Percentiles rank a stretch among this genome's conserved stretches.
Evolutionary conservation across 2,329 filamentous ascomycete genomes (phyloP).

Genomic region (Paecilomyces sp.): DNA sequence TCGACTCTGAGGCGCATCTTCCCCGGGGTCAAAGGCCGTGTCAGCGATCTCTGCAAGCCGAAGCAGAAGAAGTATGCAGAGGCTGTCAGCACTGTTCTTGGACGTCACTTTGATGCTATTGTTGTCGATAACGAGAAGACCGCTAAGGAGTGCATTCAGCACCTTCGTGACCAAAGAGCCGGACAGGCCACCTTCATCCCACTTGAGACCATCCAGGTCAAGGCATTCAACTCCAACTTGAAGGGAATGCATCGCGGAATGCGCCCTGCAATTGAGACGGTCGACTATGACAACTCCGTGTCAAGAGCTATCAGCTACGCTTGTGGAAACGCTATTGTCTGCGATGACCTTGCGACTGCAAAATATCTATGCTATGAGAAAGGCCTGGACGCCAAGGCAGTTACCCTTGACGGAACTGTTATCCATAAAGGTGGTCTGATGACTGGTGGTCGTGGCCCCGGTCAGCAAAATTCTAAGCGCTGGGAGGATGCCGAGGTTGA

Average conservation of each 20-base stretch:
- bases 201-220: conserved; percentile 94
- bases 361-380: conserved; percentile 84
- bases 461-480: conserved; percentile 66
- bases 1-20: conserved; percentile 82
- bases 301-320: conserved; percentile 92
- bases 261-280: conserved; percentile 87
- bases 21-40: conserved; percentile 81
- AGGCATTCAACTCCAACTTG: conserved; percentile 78
- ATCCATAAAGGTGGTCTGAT: conserved; percentile 96
- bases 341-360: conserved; percentile 77
- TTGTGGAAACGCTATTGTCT: conserved; percentile 91
- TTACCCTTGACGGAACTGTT: conserved; percentile 89
- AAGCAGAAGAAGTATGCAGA: conserved; percentile 97
- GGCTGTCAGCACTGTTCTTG: conserved; percentile 85
- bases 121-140: conserved; percentile 94
- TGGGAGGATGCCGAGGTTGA: conserved; percentile 90
- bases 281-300: conserved; percentile 82
- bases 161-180: conserved; percentile 82
- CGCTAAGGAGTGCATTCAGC: conserved; percentile 87
- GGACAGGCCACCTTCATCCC: conserved; percentile 91
- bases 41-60: conserved; percentile 87
- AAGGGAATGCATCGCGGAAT: conserved; percentile 80
- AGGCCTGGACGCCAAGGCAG: conserved; percentile 83
- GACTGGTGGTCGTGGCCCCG: conserved; percentile 82
- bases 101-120: conserved; percentile 87